Base-by-base conservation (phyloP, 495 filamentous ascomycete species). In the Echria macrotheca region DNA sequence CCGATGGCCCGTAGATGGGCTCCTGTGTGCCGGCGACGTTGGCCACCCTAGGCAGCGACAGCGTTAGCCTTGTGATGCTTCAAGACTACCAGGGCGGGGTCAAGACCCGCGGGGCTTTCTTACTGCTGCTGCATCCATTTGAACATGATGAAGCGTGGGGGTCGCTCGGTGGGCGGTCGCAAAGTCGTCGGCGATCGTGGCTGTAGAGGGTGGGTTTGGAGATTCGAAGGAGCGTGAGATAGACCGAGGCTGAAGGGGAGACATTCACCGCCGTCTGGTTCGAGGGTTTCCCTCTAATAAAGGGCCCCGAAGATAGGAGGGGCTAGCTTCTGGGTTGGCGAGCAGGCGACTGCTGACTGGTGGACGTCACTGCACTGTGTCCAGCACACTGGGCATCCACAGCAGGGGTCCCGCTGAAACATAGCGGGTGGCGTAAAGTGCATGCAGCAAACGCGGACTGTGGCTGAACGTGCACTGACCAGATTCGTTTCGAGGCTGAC, bases 11-110 rank as follows among this genome's bases (percentile, higher is more conserved):
- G 69, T 98, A 96, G 72, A 94, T 86, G 49, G 93, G 94, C 74
- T 98, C 93, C 66, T 91, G 84, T 47, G 91, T 96, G 69, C 93
- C 93, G 47, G 89, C 89, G 55, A 94, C 89, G 66, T 89, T 83
- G 64, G 91, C 86, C 66, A 96, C 75, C 68, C 90, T 95, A 55
- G 5, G 26, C 25, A 47, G 10, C 4, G 18, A 33, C 6, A 28
- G 29, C 39, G 43, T 49, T 49, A 54, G 50, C 24, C 37, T 49
- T 25, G 44, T 15, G 12, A 38, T 4, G n/a, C 25, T 14, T 35
- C 22, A 14, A 29, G 17, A 36, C 21, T 25, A 19, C 18, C 3
- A 33, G 31, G 50, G 57, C 50, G 54, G 61, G 51, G 52, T 29
- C 38, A 24, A 14, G 25, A 15, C 19, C 35, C 15, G 23, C 23